Conservation (phyloP, 345 rosid species). For the Hibiscus syriacus region DNA sequence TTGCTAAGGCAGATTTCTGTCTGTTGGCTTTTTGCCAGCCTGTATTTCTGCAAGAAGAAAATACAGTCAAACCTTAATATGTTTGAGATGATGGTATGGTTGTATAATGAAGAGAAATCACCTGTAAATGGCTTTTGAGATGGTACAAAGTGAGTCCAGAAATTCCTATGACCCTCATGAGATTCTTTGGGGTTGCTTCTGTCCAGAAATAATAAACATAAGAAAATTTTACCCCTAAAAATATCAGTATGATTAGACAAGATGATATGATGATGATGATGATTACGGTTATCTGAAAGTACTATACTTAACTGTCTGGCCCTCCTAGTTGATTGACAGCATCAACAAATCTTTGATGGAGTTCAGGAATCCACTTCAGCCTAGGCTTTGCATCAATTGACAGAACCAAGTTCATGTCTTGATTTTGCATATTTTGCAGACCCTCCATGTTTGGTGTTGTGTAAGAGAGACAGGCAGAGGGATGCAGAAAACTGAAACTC, state of each 20-base stretch:
- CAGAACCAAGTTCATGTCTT: slow-evolving; percentile 61
- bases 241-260: not conserved
- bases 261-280: not conserved
- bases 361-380: slow-evolving; percentile 92
- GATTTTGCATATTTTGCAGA: slow-evolving; percentile 36
- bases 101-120: slow-evolving; percentile 9
- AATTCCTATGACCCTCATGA: slow-evolving; percentile 79
- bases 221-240: not conserved
- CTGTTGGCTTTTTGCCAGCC: slow-evolving; percentile 78
- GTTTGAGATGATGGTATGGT: not conserved
- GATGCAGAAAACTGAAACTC: slow-evolving; percentile 8
- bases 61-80: not conserved
- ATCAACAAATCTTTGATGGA: slow-evolving; percentile 76
- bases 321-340: slow-evolving; percentile 83
- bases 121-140: slow-evolving; percentile 96
- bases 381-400: slow-evolving; percentile 95
- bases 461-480: slow-evolving; percentile 15
- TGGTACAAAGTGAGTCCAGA: slow-evolving; percentile 92
- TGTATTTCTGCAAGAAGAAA: slow-evolving; percentile 56
- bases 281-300: not conserved
- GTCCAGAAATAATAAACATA: slow-evolving; percentile 15
- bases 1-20: slow-evolving; percentile 26
- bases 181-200: slow-evolving; percentile 95
- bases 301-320: slow-evolving; percentile 58
- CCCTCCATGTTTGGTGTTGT: slow-evolving; percentile 20